Conservation (phyloP, 441 rosid genomes). For the Populus hybrid region DNA sequence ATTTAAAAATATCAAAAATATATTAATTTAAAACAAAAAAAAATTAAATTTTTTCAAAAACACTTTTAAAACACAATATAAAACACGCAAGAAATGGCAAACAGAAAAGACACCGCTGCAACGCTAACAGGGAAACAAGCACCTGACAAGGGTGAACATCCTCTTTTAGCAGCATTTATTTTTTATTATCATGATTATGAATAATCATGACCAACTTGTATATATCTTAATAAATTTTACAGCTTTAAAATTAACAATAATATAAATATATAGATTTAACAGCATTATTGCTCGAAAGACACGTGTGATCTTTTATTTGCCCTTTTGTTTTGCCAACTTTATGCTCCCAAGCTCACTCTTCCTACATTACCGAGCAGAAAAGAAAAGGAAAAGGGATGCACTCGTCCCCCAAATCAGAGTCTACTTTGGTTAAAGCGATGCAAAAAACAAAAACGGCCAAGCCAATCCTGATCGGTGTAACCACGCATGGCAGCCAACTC, state of each 20-base stretch:
- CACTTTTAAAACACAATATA: no score
- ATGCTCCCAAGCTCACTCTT: background rate
- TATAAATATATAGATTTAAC: background rate
- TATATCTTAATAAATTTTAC: no score
- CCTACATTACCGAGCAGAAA: no score
- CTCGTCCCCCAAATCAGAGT: constrained; percentile 16
- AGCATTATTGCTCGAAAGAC: background rate
- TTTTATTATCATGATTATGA: no score
- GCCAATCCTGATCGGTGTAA: constrained; percentile 64
- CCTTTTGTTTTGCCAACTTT: background rate
- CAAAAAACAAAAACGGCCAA: constrained; percentile 14
- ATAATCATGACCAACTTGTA: no score
- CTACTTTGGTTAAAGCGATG: background rate
- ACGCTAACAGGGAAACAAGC: constrained; percentile 3
- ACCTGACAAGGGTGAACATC: constrained; percentile 10
- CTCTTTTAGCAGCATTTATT: background rate
- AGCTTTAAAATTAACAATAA: no score
- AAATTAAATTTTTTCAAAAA: no score
- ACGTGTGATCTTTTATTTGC: background rate
- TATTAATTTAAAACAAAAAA: no score
- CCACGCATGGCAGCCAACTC: constrained; percentile 67
- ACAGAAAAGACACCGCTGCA: constrained; percentile 5
- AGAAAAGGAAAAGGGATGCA: constrained; percentile 8
- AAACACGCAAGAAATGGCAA: background rate
- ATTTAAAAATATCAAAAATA: no score